Evolutionary conservation across 768 basidiomycete genomes (phyloP).

Genomic region (Termitomyces sp.): DNA sequence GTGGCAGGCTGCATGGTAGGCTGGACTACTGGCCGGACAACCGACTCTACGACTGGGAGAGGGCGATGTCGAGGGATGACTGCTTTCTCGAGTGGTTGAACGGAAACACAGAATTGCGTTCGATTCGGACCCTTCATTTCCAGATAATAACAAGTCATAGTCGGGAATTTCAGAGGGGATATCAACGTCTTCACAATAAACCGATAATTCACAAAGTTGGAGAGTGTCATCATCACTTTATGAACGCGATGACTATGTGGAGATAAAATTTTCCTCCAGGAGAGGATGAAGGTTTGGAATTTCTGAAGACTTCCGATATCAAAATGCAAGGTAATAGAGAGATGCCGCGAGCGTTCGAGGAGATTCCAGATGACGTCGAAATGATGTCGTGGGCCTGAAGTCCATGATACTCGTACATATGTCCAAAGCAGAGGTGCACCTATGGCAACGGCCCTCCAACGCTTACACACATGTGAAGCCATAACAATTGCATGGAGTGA

Average conservation of each 20-base stretch:
- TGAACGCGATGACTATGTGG: slow-evolving; percentile 4
- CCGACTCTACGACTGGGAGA: background rate
- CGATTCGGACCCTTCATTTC: slow-evolving; percentile 3
- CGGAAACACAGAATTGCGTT: slow-evolving; percentile 1
- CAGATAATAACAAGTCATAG: slow-evolving; percentile 7
- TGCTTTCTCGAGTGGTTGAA: slow-evolving; percentile 3
- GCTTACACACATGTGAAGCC: slow-evolving; percentile 12
- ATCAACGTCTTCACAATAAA: slow-evolving; percentile 1
- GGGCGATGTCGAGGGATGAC: background rate
- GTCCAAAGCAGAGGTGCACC: slow-evolving; percentile 14
- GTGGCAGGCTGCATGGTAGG: background rate
- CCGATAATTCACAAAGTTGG: background rate
- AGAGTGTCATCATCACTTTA: background rate
- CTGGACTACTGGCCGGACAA: background rate
- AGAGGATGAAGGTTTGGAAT: background rate
- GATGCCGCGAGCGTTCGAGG: slow-evolving; percentile 8
- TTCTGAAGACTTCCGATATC: background rate
- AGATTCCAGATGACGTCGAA: slow-evolving; percentile 3
- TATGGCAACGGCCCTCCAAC: slow-evolving; percentile 10
- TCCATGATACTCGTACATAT: slow-evolving; percentile 10
- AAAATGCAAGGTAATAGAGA: slow-evolving; percentile 10
- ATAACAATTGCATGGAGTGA: slow-evolving; percentile 5
- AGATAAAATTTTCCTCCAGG: slow-evolving; percentile 1
- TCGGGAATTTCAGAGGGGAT: slow-evolving; percentile 1
- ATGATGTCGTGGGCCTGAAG: slow-evolving; percentile 1